phyloP scores from a whole-genome alignment of 805 yeast genomes.

The Metschnikowia lunata region DNA sequence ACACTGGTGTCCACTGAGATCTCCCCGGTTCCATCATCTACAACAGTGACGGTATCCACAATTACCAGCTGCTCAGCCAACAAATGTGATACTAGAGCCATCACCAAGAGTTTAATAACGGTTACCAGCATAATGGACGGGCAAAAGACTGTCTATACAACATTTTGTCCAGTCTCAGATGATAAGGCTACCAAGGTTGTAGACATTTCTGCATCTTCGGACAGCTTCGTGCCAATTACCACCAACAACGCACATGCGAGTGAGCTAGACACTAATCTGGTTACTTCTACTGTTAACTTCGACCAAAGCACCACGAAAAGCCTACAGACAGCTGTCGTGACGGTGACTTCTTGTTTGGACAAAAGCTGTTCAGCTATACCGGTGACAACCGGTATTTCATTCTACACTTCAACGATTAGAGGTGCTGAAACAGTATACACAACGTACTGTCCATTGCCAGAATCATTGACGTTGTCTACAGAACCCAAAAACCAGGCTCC shows the following conservation, averaged over 20 bases:
- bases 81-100: slow-evolving; percentile 22
- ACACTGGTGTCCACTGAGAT: not conserved
- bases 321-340: slow-evolving; percentile 20
- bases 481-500: too few species aligned
- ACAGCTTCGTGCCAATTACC: too few species aligned
- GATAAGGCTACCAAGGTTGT: too few species aligned
- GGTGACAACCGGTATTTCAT: slow-evolving; percentile 16
- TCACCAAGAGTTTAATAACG: slow-evolving; percentile 21
- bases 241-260: too few species aligned
- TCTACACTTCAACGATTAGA: slow-evolving; percentile 10
- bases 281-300: too few species aligned
- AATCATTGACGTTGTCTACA: not conserved
- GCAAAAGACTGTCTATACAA: slow-evolving; percentile 29
- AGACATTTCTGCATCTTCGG: too few species aligned
- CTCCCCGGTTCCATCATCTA: too few species aligned
- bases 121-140: slow-evolving; percentile 33
- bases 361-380: slow-evolving; percentile 23
- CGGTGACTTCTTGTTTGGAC: slow-evolving; percentile 38
- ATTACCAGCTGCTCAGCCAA: slow-evolving; percentile 28
- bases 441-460: slow-evolving; percentile 13
- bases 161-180: slow-evolving; percentile 20
- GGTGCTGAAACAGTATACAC: slow-evolving; percentile 13
- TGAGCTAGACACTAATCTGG: too few species aligned
- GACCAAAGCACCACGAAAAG: not conserved
- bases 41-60: slow-evolving; percentile 11